Conservation (phyloP, 2,329 filamentous ascomycete species). For the Dissoconium aciculare region DNA sequence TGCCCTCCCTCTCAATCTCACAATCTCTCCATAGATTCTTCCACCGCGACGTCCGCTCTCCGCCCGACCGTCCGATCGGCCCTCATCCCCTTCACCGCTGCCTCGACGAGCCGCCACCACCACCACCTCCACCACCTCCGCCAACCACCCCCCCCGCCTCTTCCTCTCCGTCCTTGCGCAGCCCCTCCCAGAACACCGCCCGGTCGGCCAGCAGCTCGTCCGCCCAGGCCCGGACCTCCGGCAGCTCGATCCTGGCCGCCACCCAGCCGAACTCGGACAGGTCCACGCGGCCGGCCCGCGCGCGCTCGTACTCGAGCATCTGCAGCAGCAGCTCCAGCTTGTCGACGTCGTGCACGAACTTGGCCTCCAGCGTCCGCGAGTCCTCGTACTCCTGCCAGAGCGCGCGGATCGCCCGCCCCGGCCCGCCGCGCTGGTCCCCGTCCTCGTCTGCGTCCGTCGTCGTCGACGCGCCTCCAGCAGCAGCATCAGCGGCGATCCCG, state of each 20-base stretch:
- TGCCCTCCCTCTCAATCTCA: too few species aligned
- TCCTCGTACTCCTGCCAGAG: constrained; percentile 97
- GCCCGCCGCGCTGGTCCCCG: too few species aligned
- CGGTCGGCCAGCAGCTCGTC: constrained; percentile 62
- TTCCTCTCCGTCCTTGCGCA: constrained; percentile 19
- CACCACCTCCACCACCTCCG: too few species aligned
- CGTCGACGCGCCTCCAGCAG: too few species aligned
- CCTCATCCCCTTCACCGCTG: background rate
- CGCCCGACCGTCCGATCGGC: too few species aligned
- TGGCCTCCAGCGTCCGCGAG: constrained; percentile 63
- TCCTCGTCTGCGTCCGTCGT: too few species aligned
- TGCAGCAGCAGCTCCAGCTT: constrained; percentile 91
- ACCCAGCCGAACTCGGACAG: constrained; percentile 80
- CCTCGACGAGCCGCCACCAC: too few species aligned
- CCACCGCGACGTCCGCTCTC: too few species aligned
- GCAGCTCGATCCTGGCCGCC: constrained; percentile 52
- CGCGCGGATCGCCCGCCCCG: constrained; percentile 56
- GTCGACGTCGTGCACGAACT: constrained; percentile 91
- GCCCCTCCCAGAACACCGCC: constrained; percentile 50
- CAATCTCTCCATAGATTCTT: too few species aligned
- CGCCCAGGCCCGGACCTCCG: constrained; percentile 70
- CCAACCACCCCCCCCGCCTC: too few species aligned
- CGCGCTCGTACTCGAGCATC: constrained; percentile 90
- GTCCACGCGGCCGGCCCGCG: constrained; percentile 50
- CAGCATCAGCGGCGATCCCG: too few species aligned